Evolutionary conservation across 331 rosid species (phyloP), one percentile per base, ranked within the genome.

Genomic region (Spiraea crenata): DNA sequence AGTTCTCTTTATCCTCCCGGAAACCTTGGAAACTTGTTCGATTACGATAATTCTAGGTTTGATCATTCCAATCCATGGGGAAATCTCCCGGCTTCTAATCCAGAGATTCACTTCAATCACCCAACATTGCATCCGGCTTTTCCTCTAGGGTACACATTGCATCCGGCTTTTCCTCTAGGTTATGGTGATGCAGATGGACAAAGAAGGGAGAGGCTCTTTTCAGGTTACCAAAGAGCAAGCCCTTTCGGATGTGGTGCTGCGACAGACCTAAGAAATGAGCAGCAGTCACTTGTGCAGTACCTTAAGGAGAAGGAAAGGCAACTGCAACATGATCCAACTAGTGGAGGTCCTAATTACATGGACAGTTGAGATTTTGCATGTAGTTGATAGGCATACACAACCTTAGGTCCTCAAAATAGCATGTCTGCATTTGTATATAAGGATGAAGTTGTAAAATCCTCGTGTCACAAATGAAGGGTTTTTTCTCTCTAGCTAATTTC

Each of bases 241-340:
- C 85, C 82, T 20, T 89, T 68, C 46, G 88, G 87, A 42, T 86
- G 87, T 56, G 91, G 92, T 67, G 84, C 80, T 58, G 85, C 74
- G 68, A 84, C 85, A 51, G 92, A 87, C 69, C 38, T 81, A 50
- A 80, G 84, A 70, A 84, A 74, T 37, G 96, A 95, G 87, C 89
- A 89, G 48, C 85, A 80, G 80, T 84, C 96, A 45, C 86, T 91
- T 60, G 76, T 91, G 60, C 89, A 85, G 73, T 82, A 64, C 79
- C 86, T 91, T 57, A 86, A 95, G 79, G 96, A 87, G 82, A 86
- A 67, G 73, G 98, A 95, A 73, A 82, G 83, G 91, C 76, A 82
- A 65, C 85, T 89, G 54, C 97, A 86, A 73, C 74, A 56, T 37
- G 96, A 95, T 81, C 82, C 91, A 57, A 72, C 84, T 16, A 52